Percentiles rank a stretch among this genome's conserved stretches.
phyloP scores from a whole-genome alignment of 495 filamentous ascomycete species.

The Tuber melanosporum region DNA sequence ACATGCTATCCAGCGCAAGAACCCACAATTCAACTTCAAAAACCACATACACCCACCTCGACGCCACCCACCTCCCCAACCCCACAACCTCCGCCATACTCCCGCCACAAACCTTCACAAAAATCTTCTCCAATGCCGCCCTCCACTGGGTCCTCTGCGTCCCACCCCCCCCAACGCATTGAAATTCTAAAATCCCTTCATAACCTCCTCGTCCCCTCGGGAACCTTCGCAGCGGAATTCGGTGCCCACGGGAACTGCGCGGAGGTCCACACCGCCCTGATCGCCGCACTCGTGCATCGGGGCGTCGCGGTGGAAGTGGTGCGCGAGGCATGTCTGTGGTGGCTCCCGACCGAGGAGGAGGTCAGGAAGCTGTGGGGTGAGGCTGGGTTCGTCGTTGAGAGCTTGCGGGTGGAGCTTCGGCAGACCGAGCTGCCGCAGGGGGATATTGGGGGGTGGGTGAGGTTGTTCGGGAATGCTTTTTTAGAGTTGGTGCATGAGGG shows the following conservation, averaged over 20 bases:
- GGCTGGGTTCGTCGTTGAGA: constrained; percentile 56
- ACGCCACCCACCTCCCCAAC: constrained; percentile 48
- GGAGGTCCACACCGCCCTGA: constrained; percentile 57
- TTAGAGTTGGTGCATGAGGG: constrained; percentile 50
- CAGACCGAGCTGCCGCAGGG: constrained; percentile 55
- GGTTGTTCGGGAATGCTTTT: constrained; percentile 52
- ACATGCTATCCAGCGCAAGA: constrained; percentile 58
- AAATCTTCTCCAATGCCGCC: constrained; percentile 72
- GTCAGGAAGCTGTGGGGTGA: constrained; percentile 50
- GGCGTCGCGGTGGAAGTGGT: constrained; percentile 51
- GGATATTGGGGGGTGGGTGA: constrained; percentile 60
- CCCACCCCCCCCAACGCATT: constrained; percentile 30
- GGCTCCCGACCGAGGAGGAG: constrained; percentile 57
- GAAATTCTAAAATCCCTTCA: constrained; percentile 49
- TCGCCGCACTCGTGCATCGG: constrained; percentile 50
- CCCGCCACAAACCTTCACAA: constrained; percentile 46
- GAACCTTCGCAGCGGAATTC: constrained; percentile 64
- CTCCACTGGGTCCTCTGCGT: constrained; percentile 69
- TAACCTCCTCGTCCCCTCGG: constrained; percentile 52
- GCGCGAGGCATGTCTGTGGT: constrained; percentile 58
- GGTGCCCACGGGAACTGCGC: constrained; percentile 65
- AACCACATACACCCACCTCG: constrained; percentile 46
- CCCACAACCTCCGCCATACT: constrained; percentile 5
- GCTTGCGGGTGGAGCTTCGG: constrained; percentile 58
- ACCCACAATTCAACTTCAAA: constrained; percentile 42